These are phyloP conservation scores for Blastomyces emzantsi DNA, from an alignment of 2,329 filamentous ascomycete species.

Conservation along the genomic window DNA sequence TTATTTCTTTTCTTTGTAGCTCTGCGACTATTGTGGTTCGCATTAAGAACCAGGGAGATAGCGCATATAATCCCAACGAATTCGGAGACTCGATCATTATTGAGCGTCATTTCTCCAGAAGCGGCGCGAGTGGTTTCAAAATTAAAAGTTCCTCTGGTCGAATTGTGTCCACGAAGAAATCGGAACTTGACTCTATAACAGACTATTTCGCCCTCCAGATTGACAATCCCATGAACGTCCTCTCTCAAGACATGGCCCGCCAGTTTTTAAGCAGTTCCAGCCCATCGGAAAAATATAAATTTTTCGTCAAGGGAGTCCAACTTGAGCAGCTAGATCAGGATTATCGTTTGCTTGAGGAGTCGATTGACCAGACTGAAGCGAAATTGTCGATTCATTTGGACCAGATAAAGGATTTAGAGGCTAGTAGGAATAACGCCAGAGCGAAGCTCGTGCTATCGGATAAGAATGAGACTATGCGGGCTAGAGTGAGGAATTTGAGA, in stretches of 20 bases:
- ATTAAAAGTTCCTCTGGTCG: slow-evolving; percentile 64
- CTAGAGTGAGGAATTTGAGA: slow-evolving; percentile 50
- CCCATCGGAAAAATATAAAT: slow-evolving; percentile 82
- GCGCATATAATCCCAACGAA: slow-evolving; percentile 71
- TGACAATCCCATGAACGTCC: slow-evolving; percentile 90
- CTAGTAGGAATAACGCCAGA: slow-evolving; percentile 52
- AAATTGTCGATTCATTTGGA: slow-evolving; percentile 54
- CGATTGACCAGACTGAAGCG: slow-evolving; percentile 60
- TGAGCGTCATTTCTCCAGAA: slow-evolving; percentile 76
- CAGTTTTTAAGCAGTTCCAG: slow-evolving; percentile 84
- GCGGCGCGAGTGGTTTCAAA: slow-evolving; percentile 73
- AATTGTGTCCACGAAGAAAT: slow-evolving; percentile 70
- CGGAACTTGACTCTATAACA: slow-evolving; percentile 82
- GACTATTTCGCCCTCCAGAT: slow-evolving; percentile 92
- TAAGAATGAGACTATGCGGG: slow-evolving; percentile 56
- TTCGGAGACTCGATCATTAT: slow-evolving; percentile 81
- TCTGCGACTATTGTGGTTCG: slow-evolving; percentile 63
- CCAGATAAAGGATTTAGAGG: slow-evolving; percentile 55
- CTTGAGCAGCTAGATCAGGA: slow-evolving; percentile 87
- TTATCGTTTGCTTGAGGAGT: slow-evolving; percentile 74
- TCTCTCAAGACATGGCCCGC: slow-evolving; percentile 90
- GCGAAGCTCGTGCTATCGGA: slow-evolving; percentile 56
- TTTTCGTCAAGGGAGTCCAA: slow-evolving; percentile 91
- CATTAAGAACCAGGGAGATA: slow-evolving; percentile 81
- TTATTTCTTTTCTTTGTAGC: slow-evolving; percentile 21